Conservation (phyloP, 768 basidiomycete genomes). For the Tubosaeta sp. region DNA sequence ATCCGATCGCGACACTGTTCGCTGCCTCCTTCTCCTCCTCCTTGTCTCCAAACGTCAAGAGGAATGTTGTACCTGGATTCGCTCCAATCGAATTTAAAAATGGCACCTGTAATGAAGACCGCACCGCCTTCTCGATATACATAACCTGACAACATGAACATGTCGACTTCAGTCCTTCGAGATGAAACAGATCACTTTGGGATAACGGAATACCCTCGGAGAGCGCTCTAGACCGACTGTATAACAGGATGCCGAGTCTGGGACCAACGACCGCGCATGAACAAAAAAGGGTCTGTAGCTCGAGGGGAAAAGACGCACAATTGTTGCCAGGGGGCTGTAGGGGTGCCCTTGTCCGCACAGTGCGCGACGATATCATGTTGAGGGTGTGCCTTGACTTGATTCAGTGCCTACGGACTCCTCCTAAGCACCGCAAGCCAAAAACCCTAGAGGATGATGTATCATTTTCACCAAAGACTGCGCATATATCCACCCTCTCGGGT, state of each 20-base stretch:
- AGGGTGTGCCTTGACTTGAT: slow-evolving; percentile 86
- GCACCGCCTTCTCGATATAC: slow-evolving; percentile 55
- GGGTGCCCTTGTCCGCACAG: slow-evolving; percentile 65
- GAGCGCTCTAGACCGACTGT: slow-evolving; percentile 63
- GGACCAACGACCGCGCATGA: slow-evolving; percentile 33
- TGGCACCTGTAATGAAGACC: neutral
- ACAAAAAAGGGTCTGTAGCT: neutral
- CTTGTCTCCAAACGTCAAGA: slow-evolving; percentile 55
- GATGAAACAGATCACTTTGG: slow-evolving; percentile 48
- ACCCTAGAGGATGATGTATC: slow-evolving; percentile 32
- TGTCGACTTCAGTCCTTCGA: neutral
- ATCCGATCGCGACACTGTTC: slow-evolving; percentile 29
- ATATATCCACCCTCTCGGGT: slow-evolving; percentile 32
- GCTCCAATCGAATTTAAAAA: neutral
- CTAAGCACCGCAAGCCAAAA: neutral
- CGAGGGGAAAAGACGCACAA: slow-evolving; percentile 36
- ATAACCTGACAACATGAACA: slow-evolving; percentile 34
- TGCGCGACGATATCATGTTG: slow-evolving; percentile 68
- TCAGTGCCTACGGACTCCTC: slow-evolving; percentile 41
- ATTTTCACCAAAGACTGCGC: neutral
- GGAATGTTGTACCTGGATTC: slow-evolving; percentile 53
- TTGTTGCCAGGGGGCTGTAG: slow-evolving; percentile 80
- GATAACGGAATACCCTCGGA: slow-evolving; percentile 77
- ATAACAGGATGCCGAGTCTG: slow-evolving; percentile 59
- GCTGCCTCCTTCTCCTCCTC: slow-evolving; percentile 44